A percentile compares a stretch with the other conserved stretches of the same genome.
phyloP scores from a whole-genome alignment of 2,329 filamentous ascomycete species.

The Fusarium sp. region DNA sequence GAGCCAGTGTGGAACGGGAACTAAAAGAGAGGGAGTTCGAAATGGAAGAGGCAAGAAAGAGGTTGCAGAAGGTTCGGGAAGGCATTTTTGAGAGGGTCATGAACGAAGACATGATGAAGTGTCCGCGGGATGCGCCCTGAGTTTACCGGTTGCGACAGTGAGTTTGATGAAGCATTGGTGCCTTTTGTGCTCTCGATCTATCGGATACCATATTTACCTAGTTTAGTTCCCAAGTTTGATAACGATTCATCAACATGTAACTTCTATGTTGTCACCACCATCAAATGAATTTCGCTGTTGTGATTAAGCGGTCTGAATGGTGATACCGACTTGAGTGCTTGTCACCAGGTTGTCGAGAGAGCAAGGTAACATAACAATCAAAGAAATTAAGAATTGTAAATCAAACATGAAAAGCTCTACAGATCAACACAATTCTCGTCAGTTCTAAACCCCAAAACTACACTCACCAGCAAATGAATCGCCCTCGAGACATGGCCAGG shows the following conservation, averaged over 20 bases:
- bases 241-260: neutral
- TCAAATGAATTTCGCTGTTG: neutral
- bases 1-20: conserved; percentile 46
- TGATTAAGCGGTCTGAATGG: neutral
- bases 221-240: neutral
- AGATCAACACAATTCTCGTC: neutral
- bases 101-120: conserved; percentile 13
- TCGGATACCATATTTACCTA: neutral
- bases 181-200: neutral
- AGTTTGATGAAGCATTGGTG: neutral
- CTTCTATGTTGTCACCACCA: neutral
- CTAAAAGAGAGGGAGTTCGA: conserved; percentile 45
- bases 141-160: too few relatives aligned
- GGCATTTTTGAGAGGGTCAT: conserved; percentile 47
- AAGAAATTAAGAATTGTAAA: neutral
- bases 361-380: neutral
- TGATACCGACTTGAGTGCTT: neutral
- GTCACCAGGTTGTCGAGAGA: neutral
- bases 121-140: neutral
- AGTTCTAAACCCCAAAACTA: neutral
- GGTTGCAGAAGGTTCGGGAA: conserved; percentile 59
- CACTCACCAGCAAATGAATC: neutral
- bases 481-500: neutral
- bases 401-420: neutral
- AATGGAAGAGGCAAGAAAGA: conserved; percentile 50